Evolutionary conservation across 225 moss, liverwort and hornwort species (phyloP).

Genomic region (Straminergon stramineum): DNA sequence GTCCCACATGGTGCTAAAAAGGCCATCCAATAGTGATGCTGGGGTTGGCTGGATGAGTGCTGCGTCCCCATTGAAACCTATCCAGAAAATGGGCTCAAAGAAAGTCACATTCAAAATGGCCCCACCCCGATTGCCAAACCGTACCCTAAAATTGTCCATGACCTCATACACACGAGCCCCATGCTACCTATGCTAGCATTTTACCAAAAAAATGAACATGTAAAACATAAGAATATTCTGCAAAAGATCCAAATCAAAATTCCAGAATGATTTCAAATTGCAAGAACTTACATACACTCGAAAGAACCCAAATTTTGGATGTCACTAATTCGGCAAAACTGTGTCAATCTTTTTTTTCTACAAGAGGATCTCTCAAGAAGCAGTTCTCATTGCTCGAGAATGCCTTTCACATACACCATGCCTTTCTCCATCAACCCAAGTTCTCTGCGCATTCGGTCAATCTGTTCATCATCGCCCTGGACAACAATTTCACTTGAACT

Average conservation of each 20-base stretch:
- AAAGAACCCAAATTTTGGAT: neutral
- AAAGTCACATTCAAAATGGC: neutral
- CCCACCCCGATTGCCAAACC: neutral
- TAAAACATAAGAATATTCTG: neutral
- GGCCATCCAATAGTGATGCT: neutral
- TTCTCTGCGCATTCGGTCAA: conserved; percentile 86
- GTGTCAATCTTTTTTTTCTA: neutral
- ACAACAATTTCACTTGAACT: conserved; percentile 69
- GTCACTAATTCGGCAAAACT: conserved; percentile 16
- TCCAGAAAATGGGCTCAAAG: neutral
- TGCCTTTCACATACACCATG: conserved; percentile 94
- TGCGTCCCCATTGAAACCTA: neutral
- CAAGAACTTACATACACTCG: neutral
- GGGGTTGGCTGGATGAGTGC: neutral
- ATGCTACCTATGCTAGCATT: neutral
- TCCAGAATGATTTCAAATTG: neutral
- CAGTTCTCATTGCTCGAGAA: conserved; percentile 63
- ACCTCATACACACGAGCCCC: neutral
- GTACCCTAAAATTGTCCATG: neutral
- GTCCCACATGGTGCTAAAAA: neutral
- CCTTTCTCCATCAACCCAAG: conserved; percentile 88
- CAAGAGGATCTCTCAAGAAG: neutral
- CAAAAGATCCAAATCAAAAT: neutral
- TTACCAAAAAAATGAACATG: neutral
- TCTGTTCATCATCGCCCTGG: conserved; percentile 94